A percentile compares a stretch with the other conserved stretches of the same genome.
Evolutionary conservation across 148 eudicot species (phyloP).

Genomic region (Nepenthes gracilis): DNA sequence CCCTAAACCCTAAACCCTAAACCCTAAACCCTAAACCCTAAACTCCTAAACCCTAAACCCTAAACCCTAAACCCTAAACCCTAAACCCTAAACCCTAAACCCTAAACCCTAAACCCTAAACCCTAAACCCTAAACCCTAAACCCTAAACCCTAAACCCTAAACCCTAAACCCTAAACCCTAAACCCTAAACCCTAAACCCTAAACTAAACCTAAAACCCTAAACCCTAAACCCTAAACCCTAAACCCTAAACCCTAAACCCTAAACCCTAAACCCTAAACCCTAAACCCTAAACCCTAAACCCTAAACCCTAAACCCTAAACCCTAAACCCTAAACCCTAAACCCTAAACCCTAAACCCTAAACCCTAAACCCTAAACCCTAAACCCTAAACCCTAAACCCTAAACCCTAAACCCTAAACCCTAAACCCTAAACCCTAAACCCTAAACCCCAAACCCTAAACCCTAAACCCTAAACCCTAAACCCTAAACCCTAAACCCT

Average conservation of each 20-base stretch:
- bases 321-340: constrained; percentile 9
- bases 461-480: constrained; percentile 11
- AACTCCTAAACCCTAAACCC: constrained; percentile 7
- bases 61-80: constrained; percentile 4
- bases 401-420: constrained; percentile 13
- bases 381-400: constrained; percentile 13
- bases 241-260: constrained; percentile 13
- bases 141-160: constrained; percentile 11
- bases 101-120: not conserved
- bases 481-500: constrained; percentile 9
- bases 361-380: constrained; percentile 14
- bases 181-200: constrained; percentile 16
- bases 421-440: constrained; percentile 12
- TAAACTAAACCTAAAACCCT: constrained; percentile 13
- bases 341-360: constrained; percentile 6
- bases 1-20: constrained; percentile 2
- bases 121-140: constrained; percentile 4
- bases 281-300: constrained; percentile 11
- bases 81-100: not conserved
- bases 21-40: constrained; percentile 2
- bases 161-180: constrained; percentile 16
- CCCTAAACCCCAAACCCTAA: constrained; percentile 11
- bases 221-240: constrained; percentile 13
- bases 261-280: constrained; percentile 14
- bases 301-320: constrained; percentile 12